phyloP scores from a whole-genome alignment of 177 flowering plant species.

The Tripterygium wilfordii region DNA sequence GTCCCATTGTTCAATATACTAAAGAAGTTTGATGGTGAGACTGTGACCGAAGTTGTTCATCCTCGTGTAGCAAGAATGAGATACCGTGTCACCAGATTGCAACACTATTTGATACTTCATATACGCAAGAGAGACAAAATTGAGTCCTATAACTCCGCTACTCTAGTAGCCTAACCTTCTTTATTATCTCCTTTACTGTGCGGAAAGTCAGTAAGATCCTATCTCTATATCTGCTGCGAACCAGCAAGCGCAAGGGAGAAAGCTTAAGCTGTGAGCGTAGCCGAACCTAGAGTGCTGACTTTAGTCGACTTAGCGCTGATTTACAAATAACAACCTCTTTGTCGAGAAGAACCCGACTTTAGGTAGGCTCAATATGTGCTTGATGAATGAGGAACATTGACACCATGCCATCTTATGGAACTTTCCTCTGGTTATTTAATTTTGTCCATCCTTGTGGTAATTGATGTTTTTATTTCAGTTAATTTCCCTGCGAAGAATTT shows the following conservation, averaged over 20 bases:
- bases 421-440: neutral
- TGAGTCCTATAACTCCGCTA: too few species aligned
- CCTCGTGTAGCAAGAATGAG: constrained; percentile 92
- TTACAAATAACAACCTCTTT: constrained; percentile 91
- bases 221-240: too few species aligned
- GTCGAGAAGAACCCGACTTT: constrained; percentile 94
- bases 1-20: constrained; percentile 89
- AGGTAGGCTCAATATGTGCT: constrained; percentile 53
- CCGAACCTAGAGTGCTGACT: too few species aligned
- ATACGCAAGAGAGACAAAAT: too few species aligned
- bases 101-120: constrained; percentile 88
- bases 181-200: too few species aligned
- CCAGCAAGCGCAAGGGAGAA: too few species aligned
- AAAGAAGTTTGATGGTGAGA: constrained; percentile 96
- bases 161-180: too few species aligned
- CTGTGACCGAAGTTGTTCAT: constrained; percentile 88
- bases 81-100: constrained; percentile 83
- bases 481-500: constrained; percentile 94
- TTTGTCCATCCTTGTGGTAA: neutral
- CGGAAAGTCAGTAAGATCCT: too few species aligned
- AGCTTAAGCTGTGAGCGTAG: too few species aligned
- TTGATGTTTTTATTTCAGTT: constrained; percentile 38
- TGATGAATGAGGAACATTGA: neutral
- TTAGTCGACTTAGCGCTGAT: too few species aligned
- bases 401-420: too few species aligned